Conservation (phyloP, 148 eudicot genomes). For the Tetragonia tetragonoides region DNA sequence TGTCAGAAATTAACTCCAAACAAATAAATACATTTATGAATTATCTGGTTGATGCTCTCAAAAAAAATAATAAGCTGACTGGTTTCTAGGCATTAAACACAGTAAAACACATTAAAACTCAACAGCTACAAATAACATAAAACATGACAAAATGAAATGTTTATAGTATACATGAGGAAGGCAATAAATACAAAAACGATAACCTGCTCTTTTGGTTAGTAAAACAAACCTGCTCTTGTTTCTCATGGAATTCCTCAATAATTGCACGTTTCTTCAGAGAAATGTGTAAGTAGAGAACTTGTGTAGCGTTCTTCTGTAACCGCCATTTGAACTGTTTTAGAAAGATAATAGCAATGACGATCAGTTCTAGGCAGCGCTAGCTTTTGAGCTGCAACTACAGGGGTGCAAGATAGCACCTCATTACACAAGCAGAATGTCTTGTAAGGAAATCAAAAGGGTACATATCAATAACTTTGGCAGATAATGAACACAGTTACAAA, state of each 20-base stretch:
- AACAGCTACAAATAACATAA: background rate
- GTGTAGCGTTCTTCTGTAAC: constrained; percentile 84
- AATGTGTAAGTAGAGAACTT: constrained; percentile 79
- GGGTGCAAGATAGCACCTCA: background rate
- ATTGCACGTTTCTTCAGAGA: constrained; percentile 82
- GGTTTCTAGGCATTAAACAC: background rate
- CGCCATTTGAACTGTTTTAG: constrained; percentile 78
- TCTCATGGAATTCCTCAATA: constrained; percentile 83
- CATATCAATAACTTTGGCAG: background rate
- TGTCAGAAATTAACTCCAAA: background rate
- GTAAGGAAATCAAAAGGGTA: background rate
- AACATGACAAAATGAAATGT: background rate
- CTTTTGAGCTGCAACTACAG: background rate
- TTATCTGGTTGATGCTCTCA: background rate
- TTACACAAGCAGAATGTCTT: background rate
- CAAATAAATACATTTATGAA: background rate
- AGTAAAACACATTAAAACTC: background rate
- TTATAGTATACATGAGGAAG: background rate
- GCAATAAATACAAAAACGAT: background rate
- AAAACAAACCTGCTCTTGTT: constrained; percentile 79
- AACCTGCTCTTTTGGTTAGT: background rate
- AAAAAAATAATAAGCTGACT: too few species aligned
- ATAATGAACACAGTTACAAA: background rate
- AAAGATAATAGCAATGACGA: background rate
- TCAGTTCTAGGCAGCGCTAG: background rate